phyloP scores from a whole-genome alignment of 345 rosid genomes.

The Atalantia buxifolia region DNA sequence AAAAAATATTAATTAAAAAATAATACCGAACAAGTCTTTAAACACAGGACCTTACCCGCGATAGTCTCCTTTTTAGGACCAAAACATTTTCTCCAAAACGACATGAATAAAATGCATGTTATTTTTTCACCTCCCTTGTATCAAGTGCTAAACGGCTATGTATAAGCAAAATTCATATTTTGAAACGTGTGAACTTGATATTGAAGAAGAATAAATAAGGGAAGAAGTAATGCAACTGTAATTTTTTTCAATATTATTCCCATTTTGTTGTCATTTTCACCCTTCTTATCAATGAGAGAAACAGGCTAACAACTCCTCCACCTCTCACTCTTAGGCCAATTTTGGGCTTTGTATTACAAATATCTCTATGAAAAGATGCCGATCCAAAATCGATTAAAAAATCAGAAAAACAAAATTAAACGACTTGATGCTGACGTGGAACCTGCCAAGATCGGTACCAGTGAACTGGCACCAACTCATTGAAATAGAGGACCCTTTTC shows the following conservation, averaged over 20 bases:
- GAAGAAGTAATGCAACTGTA: no score
- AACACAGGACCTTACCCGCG: neutral
- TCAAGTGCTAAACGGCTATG: no score
- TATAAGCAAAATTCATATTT: no score
- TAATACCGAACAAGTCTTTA: no score
- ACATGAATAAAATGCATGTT: neutral
- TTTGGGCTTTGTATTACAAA: neutral
- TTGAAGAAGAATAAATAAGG: no score
- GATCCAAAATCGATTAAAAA: neutral
- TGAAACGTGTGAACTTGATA: no score
- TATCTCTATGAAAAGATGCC: neutral
- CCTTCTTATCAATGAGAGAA: neutral
- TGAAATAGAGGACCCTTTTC: neutral
- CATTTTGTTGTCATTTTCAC: neutral
- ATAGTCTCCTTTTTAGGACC: neutral
- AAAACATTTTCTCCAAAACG: neutral
- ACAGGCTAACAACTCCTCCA: neutral
- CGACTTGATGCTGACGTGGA: conserved; percentile 2
- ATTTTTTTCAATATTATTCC: neutral
- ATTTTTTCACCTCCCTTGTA: neutral
- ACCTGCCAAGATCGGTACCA: neutral
- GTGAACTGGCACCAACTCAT: conserved; percentile 12
- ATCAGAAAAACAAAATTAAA: neutral
- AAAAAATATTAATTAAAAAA: no score
- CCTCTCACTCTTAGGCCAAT: neutral